Evolutionary conservation across 176 grass and related monocot species (phyloP), one percentile per base, ranked within the genome.

Genomic region (Aegilops umbellulata): DNA sequence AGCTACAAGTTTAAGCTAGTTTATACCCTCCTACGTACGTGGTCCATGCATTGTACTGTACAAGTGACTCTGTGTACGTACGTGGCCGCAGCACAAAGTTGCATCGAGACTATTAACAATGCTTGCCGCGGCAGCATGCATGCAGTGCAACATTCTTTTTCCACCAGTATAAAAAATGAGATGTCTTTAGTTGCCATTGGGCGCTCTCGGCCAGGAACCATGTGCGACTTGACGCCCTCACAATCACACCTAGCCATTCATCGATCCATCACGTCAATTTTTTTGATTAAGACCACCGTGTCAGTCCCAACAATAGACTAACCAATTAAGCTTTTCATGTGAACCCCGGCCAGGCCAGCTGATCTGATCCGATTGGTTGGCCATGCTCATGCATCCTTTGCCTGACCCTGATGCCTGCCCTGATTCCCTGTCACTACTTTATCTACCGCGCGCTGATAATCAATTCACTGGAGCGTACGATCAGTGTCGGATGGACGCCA

Each of bases 221-320:
- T 81, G 63, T 68, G 79, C 79, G 26, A 41, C 79, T 34, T n/a
- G 74, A 74, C 71, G 71, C 71, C 49, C 55, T 60, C 20, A 63
- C 23, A 29, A 10, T 14, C 69, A n/a, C 69, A 42, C 36, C 62
- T 27, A 15, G 26, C 72, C 39, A 73, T 44, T 17, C 17, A 35
- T 35, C 31, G 15, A 32, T 34, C 35, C 20, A 41, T 73, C 61
- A 14, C 44, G 60, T 41, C 38, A 30, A 26, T 22, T 8, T 22
- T 20, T 57, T 22, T 57, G 7, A 57, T 57, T 57, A 7, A 22
- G 17, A 57, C 53, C 53, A 57, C 2, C 19, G 17, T 57, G 53
- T 20, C 51, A 55, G 51, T 55, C 51, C 17, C 5, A 55, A 55
- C 51, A 55, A 6, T 55, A 20, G 4, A 55, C 51, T 20, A 55